Conservation (phyloP, 2,329 filamentous ascomycete genomes). For the Paraphoma chrysanthemicola region DNA sequence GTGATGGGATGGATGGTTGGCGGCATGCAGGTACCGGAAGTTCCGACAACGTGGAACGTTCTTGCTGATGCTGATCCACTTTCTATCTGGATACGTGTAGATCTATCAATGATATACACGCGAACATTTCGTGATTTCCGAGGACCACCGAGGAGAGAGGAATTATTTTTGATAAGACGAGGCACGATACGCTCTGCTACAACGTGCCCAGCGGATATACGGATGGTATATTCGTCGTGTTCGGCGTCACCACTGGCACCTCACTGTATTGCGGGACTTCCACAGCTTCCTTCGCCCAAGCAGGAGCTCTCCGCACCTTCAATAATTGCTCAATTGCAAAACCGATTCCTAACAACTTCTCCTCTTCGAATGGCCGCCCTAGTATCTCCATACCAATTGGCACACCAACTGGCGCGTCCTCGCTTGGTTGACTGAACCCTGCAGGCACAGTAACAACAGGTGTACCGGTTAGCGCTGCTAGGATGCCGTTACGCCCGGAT, state of each 20-base stretch:
- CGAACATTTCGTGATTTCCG: too few species aligned
- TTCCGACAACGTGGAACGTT: neutral
- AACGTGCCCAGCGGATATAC: slow-evolving; percentile 59
- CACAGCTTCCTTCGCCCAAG: slow-evolving; percentile 52
- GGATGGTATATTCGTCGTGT: slow-evolving; percentile 50
- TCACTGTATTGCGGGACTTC: slow-evolving; percentile 48
- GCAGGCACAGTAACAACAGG: slow-evolving; percentile 62
- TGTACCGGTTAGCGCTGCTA: slow-evolving; percentile 61
- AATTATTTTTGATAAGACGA: too few species aligned
- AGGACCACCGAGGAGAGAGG: too few species aligned
- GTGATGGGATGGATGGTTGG: neutral
- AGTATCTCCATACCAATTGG: slow-evolving; percentile 72
- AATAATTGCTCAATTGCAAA: slow-evolving; percentile 57
- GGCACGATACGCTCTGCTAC: slow-evolving; percentile 5
- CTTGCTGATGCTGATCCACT: neutral
- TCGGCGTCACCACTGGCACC: slow-evolving; percentile 56
- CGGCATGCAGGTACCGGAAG: neutral
- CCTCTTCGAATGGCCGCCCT: slow-evolving; percentile 63
- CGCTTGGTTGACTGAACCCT: slow-evolving; percentile 59
- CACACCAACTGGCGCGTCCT: slow-evolving; percentile 62
- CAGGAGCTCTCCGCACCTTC: slow-evolving; percentile 56
- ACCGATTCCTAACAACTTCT: slow-evolving; percentile 62
- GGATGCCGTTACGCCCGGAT: slow-evolving; percentile 65
- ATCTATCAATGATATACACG: too few species aligned
- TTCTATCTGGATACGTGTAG: neutral